Conservation (phyloP, 2,329 filamentous ascomycete genomes). For the Leptodontidium sp. region DNA sequence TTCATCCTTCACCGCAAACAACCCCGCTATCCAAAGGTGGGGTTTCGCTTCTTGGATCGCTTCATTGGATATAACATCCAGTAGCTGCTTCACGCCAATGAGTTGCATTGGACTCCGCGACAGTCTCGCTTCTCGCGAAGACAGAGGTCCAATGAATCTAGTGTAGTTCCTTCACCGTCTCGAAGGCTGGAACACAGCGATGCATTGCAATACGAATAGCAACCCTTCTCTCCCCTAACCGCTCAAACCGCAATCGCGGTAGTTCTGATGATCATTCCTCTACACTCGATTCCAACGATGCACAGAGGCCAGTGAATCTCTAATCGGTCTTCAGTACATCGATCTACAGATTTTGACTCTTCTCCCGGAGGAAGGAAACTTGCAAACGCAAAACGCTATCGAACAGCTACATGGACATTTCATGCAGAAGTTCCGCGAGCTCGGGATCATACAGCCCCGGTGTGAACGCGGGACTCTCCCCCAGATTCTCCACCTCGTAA, state of each 20-base stretch:
- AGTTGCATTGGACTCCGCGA: not conserved
- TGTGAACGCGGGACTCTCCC: too few relatives aligned
- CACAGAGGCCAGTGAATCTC: not conserved
- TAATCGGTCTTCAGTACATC: not conserved
- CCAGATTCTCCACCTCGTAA: too few relatives aligned
- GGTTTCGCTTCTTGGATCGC: not conserved
- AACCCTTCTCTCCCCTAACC: not conserved
- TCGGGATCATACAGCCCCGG: too few relatives aligned
- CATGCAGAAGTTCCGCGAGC: too few relatives aligned
- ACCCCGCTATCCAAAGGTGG: constrained; percentile 5
- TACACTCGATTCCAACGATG: not conserved
- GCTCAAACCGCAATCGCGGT: not conserved
- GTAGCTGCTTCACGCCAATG: not conserved
- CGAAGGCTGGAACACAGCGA: not conserved
- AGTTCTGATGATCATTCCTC: not conserved
- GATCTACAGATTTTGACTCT: not conserved
- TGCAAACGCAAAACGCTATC: too few relatives aligned
- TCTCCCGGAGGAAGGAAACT: not conserved
- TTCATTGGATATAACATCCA: too few relatives aligned
- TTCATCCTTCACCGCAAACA: not conserved
- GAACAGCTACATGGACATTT: too few relatives aligned
- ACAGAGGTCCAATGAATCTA: not conserved
- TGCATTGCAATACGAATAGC: not conserved
- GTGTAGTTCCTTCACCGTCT: not conserved
- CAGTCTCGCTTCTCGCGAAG: not conserved